Conservation (phyloP, 192 early-diverging fungal species). For the Coemansia brasiliensis region DNA sequence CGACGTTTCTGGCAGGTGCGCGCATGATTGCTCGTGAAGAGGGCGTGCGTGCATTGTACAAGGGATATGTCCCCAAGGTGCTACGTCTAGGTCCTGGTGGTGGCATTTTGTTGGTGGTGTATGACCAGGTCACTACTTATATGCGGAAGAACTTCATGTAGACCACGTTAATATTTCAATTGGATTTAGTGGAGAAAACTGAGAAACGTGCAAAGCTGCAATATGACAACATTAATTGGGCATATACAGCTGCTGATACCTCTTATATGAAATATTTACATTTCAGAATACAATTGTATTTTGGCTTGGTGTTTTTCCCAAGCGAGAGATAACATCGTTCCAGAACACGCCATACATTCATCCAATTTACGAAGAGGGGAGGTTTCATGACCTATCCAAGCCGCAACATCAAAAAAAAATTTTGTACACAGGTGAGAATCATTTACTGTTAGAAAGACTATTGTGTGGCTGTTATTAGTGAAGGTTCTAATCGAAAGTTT, state of each 20-base stretch:
- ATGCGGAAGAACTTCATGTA: conserved; percentile 79
- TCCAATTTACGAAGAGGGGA: too few species aligned
- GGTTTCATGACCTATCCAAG: not conserved
- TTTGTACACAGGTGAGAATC: not conserved
- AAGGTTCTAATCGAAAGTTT: conserved; percentile 12
- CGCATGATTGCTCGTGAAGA: conserved; percentile 82
- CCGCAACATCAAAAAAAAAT: conserved; percentile 8
- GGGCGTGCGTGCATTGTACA: conserved; percentile 86
- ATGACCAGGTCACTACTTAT: conserved; percentile 75
- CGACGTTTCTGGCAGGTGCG: conserved; percentile 81
- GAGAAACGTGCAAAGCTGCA: too few species aligned
- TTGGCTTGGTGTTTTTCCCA: not conserved
- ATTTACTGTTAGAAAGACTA: not conserved
- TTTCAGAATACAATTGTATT: too few species aligned
- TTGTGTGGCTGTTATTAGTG: conserved; percentile 13
- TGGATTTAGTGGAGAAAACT: not conserved
- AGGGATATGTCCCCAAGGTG: conserved; percentile 94
- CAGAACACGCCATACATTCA: conserved; percentile 4
- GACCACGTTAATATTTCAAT: not conserved
- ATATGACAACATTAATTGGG: not conserved
- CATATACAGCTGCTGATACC: too few species aligned
- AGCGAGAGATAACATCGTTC: not conserved
- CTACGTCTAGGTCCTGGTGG: conserved; percentile 90
- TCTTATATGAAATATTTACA: too few species aligned
- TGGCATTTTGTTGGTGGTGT: conserved; percentile 64